Conservation (phyloP, 2,329 filamentous ascomycete species). For the Penicillium sp. region DNA sequence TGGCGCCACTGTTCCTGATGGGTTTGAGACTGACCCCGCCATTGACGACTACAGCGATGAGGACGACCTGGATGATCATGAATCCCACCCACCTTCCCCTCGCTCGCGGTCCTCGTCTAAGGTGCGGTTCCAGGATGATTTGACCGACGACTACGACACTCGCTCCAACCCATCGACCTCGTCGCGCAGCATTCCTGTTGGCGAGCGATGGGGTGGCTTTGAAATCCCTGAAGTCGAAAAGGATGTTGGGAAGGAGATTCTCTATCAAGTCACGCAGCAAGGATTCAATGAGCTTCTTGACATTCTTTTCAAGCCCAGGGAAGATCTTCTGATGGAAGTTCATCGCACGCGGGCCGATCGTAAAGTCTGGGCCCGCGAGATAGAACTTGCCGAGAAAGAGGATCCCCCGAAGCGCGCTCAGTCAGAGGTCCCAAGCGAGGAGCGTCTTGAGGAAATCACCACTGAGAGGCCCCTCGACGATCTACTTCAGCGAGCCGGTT, state of each 20-base stretch:
- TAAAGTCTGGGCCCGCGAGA: slow-evolving; percentile 52
- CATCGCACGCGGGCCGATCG: slow-evolving; percentile 64
- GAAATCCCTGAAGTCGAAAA: slow-evolving; percentile 77
- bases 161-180: slow-evolving; percentile 73
- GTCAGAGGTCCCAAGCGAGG: slow-evolving; percentile 25
- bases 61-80: slow-evolving; percentile 53
- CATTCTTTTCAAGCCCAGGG: slow-evolving; percentile 76
- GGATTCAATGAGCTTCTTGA: slow-evolving; percentile 92
- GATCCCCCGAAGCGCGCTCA: slow-evolving; percentile 28
- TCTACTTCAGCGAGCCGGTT: slow-evolving; percentile 46
- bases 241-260: slow-evolving; percentile 81
- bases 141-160: slow-evolving; percentile 66
- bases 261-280: slow-evolving; percentile 90
- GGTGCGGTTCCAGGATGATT: slow-evolving; percentile 72
- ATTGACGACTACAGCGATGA: slow-evolving; percentile 51
- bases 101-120: slow-evolving; percentile 76
- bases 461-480: slow-evolving; percentile 43
- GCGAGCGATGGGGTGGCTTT: slow-evolving; percentile 74
- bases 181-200: slow-evolving; percentile 65
- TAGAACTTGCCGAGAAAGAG: slow-evolving; percentile 38
- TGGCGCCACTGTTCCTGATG: slow-evolving; percentile 64
- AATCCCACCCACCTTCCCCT: slow-evolving; percentile 47
- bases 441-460: slow-evolving; percentile 21
- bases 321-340: slow-evolving; percentile 72
- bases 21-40: slow-evolving; percentile 53